Conservation (phyloP, 1,139 yeast species). For the Sugiyamaella pinicola region DNA sequence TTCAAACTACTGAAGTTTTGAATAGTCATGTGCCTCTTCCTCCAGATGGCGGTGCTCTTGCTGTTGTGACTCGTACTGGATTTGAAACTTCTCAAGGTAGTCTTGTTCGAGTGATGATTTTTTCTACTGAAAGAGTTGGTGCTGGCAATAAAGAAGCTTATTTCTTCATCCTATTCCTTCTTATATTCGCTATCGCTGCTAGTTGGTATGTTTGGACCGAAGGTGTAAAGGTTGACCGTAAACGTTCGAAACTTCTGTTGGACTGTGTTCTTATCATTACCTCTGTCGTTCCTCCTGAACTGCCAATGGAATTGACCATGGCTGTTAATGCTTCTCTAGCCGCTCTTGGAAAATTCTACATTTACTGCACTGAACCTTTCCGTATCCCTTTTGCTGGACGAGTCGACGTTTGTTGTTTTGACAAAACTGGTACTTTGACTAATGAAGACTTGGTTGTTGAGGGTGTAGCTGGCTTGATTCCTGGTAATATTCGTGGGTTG, state of each 20-base stretch:
- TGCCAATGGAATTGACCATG: constrained; percentile 98
- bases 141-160: constrained; percentile 96
- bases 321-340: constrained; percentile 93
- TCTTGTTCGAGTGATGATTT: constrained; percentile 95
- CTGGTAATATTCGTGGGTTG: constrained; percentile 56
- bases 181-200: constrained; percentile 91
- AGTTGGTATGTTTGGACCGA: constrained; percentile 99
- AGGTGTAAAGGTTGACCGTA: constrained; percentile 94
- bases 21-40: constrained; percentile 49
- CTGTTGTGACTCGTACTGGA: constrained; percentile 89
- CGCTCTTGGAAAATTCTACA: constrained; percentile 81
- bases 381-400: constrained; percentile 98
- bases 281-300: constrained; percentile 98
- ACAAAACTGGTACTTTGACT: constrained; percentile 96
- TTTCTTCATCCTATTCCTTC: constrained; percentile 83
- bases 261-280: constrained; percentile 96
- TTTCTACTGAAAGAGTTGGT: constrained; percentile 93
- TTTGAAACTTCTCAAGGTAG: constrained; percentile 98
- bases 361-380: constrained; percentile 98
- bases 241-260: constrained; percentile 86
- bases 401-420: constrained; percentile 97
- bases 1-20: constrained; percentile 81
- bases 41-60: constrained; percentile 93
- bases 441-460: constrained; percentile 96
- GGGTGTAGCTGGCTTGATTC: constrained; percentile 82